Evolutionary conservation across 768 basidiomycete species (phyloP), one percentile per base, ranked within the genome.

Genomic region (Omphalotus guepiniiformis): DNA sequence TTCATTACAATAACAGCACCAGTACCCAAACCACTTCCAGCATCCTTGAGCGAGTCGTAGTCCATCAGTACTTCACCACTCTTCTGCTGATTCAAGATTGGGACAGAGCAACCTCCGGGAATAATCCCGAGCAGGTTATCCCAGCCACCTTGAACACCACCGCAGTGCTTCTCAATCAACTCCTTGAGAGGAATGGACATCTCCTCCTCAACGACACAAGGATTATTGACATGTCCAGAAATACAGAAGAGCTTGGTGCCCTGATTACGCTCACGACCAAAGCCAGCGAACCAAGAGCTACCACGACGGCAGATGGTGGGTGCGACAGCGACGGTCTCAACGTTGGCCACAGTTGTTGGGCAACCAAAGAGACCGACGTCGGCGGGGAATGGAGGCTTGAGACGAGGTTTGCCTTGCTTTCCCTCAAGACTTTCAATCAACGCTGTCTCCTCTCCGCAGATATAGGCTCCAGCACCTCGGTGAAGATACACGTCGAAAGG

Each of bases 1-100:
- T 99, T 85, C 94, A 97, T 96, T 57, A 99, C 95, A 53, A 99
- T 98, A 51, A 99, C 93, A 13, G 95, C 95, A 48, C 95, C 95
- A 1, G 95, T 99, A 16, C 95, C 95, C 51, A 99, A 82, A 66
- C 94, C 94, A n/a, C 91, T 88, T 58, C 92, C 89, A 1, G 88
- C 86, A 61, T 97, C 95, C 66, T 94, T 95, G 52, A 98, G 76
- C 5, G 95, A 97, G 68, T 99, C 95, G 60, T 85, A 99, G 70
- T 98, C 95, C 95, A 99, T 98, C 88, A 99, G 72, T 30, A 94
- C 95, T 63, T 92, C 86, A 42, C 80, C 82, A 58, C 90, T 95
- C 54, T 78, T 77, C 55, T 85, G 71, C 42, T 80, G 90, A 6
- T 93, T 93, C 30, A 99, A 71, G 38, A 99, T 83, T 11, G 95